Base-by-base conservation (phyloP, 306 rosid genomes). In the Fagus sylvatica region DNA sequence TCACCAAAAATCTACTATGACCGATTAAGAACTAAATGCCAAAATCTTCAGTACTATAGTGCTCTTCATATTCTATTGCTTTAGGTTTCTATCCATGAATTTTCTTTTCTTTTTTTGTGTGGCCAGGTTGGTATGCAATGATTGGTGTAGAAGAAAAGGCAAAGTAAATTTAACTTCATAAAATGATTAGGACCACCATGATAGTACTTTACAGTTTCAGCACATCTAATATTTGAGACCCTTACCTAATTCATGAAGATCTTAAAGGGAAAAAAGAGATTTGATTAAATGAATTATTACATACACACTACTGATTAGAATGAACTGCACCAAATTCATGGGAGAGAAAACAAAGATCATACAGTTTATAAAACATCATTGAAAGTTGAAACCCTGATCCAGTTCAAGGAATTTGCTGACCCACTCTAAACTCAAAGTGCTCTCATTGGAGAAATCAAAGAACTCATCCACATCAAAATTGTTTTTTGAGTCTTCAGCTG, bases 391-490 rank as follows among this genome's bases (percentile, higher is more conserved):
- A 6, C 59, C 74, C 28, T 56, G 34, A 22, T 74, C 84, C 34
- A 79, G 60, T 33, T 82, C 78, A 67, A 90, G 84, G 78, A 90
- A 87, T 54, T 79, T 73, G 71, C 71, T 76, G 19, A 87, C 77
- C 94, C 94, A 90, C 74, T 87, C 94, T 76, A 87, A 71, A 78
- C 84, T 86, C 69, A 69, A 49, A 41, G 89, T 76, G 10, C 78
- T 89, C 59, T 90, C 93, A 11, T 74, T 42, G 3, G 91, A 87
- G 83, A 87, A 87, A 84, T 85, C 90, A 76, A 87, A 85, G 84
- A 90, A 85, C 33, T 77, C 85, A 48, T 90, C 83, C 1, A 82
- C 87, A 74, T 87, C 83, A 40, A 84, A 84, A 62, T 80, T 69
- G 34, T 34, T 72, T 61, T 71, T 76, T 1, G 85, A 65, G 41